These are phyloP conservation scores for Penicillium concentricum DNA, from an alignment of 2,329 filamentous ascomycete species.

Conservation along the genomic window DNA sequence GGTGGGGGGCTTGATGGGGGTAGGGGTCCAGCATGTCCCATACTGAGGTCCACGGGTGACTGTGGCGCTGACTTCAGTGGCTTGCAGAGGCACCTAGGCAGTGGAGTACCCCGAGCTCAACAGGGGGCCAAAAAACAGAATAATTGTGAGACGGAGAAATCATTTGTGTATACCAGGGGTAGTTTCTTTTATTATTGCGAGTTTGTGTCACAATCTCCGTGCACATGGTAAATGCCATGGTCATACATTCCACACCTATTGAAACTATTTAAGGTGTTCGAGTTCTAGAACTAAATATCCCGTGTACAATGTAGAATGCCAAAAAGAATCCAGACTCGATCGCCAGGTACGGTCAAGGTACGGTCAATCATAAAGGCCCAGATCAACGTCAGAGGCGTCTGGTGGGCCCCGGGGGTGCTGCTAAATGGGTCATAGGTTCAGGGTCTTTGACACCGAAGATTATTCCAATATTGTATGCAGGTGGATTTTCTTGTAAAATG, in stretches of 20 bases:
- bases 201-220: background rate
- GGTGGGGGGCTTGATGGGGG: background rate
- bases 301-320: background rate
- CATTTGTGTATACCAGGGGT: conserved; percentile 10
- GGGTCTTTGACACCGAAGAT: background rate
- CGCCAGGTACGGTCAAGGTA: conserved; percentile 15
- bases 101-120: background rate
- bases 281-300: conserved; percentile 1
- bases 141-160: conserved; percentile 11
- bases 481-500: background rate
- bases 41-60: background rate
- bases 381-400: conserved; percentile 23
- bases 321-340: conserved; percentile 18
- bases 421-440: background rate
- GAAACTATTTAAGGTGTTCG: conserved; percentile 7
- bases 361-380: background rate
- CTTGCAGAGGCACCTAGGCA: background rate
- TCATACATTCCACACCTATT: background rate
- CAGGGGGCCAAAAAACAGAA: background rate
- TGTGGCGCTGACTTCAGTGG: conserved; percentile 4
- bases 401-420: background rate
- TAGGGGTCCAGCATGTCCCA: background rate
- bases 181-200: conserved; percentile 3
- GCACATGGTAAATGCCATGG: background rate
- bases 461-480: background rate